Evolutionary conservation across 2,329 filamentous ascomycete genomes (phyloP).

Genomic region (Calonectria henricotiae): DNA sequence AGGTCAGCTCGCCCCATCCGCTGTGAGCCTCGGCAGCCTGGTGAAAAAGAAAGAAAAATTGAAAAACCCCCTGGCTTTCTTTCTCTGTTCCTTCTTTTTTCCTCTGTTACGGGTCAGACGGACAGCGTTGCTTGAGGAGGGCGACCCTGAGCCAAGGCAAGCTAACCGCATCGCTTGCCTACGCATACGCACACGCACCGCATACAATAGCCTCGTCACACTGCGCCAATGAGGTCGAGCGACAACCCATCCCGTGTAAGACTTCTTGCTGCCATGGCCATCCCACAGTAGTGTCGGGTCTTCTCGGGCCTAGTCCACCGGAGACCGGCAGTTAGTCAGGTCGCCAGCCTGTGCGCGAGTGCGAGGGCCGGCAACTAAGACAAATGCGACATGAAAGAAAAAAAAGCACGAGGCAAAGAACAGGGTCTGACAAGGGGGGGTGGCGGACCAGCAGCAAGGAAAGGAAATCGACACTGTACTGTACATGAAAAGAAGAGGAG

Average conservation of each 20-base stretch:
- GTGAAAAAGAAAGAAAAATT: background rate
- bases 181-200: conserved; percentile 29
- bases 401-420: conserved; percentile 24
- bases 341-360: background rate
- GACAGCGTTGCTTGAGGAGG: background rate
- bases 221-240: conserved; percentile 25
- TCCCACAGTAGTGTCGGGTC: conserved; percentile 41
- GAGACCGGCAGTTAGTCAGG: conserved; percentile 37
- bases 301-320: conserved; percentile 46
- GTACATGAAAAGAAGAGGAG: background rate
- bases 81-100: background rate
- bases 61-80: background rate
- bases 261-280: conserved; percentile 24
- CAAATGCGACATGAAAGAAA: conserved; percentile 6
- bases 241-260: conserved; percentile 17
- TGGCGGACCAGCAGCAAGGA: background rate
- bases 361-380: conserved; percentile 9
- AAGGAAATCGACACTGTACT: conserved; percentile 7
- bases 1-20: conserved; percentile 25
- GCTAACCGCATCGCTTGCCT: conserved; percentile 20
- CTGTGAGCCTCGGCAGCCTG: conserved; percentile 3
- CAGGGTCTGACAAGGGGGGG: conserved; percentile 25
- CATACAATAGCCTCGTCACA: conserved; percentile 40
- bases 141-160: background rate
- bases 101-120: background rate